Evolutionary conservation across 2,329 filamentous ascomycete genomes (phyloP), one percentile per base, ranked within the genome.

Genomic region (Fusarium sp.): DNA sequence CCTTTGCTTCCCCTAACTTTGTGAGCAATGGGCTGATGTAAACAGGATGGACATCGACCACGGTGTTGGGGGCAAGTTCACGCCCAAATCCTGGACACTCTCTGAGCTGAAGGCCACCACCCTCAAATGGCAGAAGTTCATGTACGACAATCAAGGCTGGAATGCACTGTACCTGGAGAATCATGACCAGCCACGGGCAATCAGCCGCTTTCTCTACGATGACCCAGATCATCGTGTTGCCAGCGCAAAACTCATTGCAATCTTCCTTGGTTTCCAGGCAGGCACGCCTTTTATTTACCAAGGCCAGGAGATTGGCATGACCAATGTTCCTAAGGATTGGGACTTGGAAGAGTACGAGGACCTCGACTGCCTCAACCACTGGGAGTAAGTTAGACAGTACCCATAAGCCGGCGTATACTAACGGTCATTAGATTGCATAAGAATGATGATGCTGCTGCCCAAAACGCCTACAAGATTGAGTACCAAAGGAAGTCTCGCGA

Each of bases 201-300:
- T 90, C 58, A 86, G 86, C 58, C 83, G 88, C 19, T 90, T 85
- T 63, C 82, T 82, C 8, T 79, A 82, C 45, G 84, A 87, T 37
- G 79, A 79, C n/a, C 83, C 85, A 6, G 78, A 84, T 70, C 78
- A 85, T 69, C 82, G 87, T 12, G 77, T 78, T 11, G 75, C 80
- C 9, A 85, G 86, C 19, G 86, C 85, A 12, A 91, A 91, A 78
- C 84, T 90, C 78, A 79, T 91, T 18, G 85, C 88, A 21, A 81
- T 86, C 11, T 83, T 89, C 65, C 81, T 89, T 61, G 83, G 81
- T 5, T 81, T 88, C 51, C 86, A 90, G 67, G 83, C 86, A 4
- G 90, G 89, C 18, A 91, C 90, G 0, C 82, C 89, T 0, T 91
- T 90, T 73, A 79, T 91, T n/a, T 91, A 90, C 74, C 89, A 91